Evolutionary conservation across 805 yeast species (phyloP).

Genomic region (Starmerella bombi): DNA sequence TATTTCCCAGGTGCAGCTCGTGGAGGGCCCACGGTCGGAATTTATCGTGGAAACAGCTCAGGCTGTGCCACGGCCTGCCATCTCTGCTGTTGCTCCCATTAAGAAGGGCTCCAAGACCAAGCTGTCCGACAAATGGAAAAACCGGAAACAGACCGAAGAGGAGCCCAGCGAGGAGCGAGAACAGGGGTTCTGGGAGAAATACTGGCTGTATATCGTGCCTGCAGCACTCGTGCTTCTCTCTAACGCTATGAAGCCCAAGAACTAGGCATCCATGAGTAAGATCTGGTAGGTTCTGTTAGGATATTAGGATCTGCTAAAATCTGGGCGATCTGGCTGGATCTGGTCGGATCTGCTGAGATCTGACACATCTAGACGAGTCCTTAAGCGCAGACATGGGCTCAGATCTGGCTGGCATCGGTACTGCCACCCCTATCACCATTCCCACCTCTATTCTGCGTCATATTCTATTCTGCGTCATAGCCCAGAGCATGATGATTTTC

Average conservation of each 20-base stretch:
- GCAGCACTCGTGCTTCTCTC: conserved; percentile 5
- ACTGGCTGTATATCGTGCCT: conserved; percentile 16
- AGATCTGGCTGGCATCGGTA: too few species aligned
- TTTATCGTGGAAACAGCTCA: conserved; percentile 3
- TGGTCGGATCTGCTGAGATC: too few species aligned
- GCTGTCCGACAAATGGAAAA: not conserved
- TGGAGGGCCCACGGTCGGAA: conserved; percentile 19
- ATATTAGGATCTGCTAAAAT: too few species aligned
- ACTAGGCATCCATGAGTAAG: too few species aligned
- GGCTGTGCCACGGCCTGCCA: conserved; percentile 5
- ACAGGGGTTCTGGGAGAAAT: conserved; percentile 12
- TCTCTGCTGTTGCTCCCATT: not conserved
- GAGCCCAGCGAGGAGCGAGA: conserved; percentile 5
- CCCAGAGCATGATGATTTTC: conserved; percentile 2
- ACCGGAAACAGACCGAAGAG: conserved; percentile 24
- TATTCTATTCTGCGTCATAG: too few species aligned
- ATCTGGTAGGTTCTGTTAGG: too few species aligned
- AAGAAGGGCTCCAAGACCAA: not conserved
- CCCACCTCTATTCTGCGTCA: too few species aligned
- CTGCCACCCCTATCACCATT: too few species aligned
- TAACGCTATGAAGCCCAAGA: conserved; percentile 1
- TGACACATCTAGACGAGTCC: too few species aligned
- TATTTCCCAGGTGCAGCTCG: conserved; percentile 7
- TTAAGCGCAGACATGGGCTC: too few species aligned
- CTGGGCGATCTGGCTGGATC: too few species aligned